phyloP scores from a whole-genome alignment of 2,329 filamentous ascomycete species.

The Beauveria pseudobassiana region DNA sequence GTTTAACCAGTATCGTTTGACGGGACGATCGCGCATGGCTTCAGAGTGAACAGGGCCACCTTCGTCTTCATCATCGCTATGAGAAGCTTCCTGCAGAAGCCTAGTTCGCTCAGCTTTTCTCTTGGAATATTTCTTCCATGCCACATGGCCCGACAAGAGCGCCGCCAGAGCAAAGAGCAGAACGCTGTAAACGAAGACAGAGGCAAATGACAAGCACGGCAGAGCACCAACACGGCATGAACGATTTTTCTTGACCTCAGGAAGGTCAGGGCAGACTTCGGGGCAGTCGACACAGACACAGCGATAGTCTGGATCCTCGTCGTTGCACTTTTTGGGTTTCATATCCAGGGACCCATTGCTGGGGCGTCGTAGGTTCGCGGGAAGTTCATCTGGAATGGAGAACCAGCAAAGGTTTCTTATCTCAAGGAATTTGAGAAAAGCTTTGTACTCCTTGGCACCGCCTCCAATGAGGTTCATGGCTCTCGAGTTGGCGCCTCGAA shows the following conservation, averaged over 20 bases:
- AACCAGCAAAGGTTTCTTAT: slow-evolving; percentile 78
- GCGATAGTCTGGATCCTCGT: slow-evolving; percentile 73
- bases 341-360: slow-evolving; percentile 67
- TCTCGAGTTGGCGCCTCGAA: slow-evolving; percentile 85
- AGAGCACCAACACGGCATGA: slow-evolving; percentile 77
- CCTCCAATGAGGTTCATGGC: slow-evolving; percentile 96
- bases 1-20: slow-evolving; percentile 76
- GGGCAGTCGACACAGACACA: slow-evolving; percentile 94
- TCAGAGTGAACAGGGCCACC: slow-evolving; percentile 67
- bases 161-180: slow-evolving; percentile 61
- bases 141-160: slow-evolving; percentile 64
- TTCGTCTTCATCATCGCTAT: slow-evolving; percentile 91
- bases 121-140: slow-evolving; percentile 64
- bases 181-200: slow-evolving; percentile 77
- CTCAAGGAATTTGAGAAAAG: slow-evolving; percentile 83
- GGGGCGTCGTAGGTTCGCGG: slow-evolving; percentile 55
- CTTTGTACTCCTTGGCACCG: slow-evolving; percentile 80
- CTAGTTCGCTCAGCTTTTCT: slow-evolving; percentile 77
- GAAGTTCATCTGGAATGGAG: slow-evolving; percentile 98
- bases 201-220: slow-evolving; percentile 90
- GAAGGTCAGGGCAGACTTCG: slow-evolving; percentile 73
- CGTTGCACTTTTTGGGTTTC: slow-evolving; percentile 79
- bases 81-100: slow-evolving; percentile 73
- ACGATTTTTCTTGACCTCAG: slow-evolving; percentile 60
- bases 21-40: slow-evolving; percentile 71